Conservation (phyloP, 225 moss, liverwort and hornwort species). For the Bryoerythrophyllum caledonicum region DNA sequence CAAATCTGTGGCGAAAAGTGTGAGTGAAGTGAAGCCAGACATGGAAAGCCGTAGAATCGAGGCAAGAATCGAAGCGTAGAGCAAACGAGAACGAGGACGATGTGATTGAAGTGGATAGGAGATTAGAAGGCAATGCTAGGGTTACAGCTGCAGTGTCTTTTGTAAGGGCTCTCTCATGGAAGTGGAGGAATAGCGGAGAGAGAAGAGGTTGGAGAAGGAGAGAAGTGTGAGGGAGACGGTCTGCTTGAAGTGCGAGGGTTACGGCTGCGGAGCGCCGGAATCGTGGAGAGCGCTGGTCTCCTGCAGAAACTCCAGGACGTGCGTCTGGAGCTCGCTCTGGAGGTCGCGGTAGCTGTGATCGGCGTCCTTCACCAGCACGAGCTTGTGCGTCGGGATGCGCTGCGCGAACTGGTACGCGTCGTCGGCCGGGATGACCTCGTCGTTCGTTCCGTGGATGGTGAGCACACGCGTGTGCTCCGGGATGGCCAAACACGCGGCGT, state of each 20-base stretch:
- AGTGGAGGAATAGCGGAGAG: no score
- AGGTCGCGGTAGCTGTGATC: slow-evolving; percentile 38
- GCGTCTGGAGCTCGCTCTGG: slow-evolving; percentile 40
- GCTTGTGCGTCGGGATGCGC: slow-evolving; percentile 54
- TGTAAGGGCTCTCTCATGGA: no score
- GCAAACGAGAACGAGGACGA: not conserved
- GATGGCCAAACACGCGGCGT: slow-evolving; percentile 62
- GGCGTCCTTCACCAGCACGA: slow-evolving; percentile 53
- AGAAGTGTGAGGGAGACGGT: not conserved
- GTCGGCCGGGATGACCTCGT: slow-evolving; percentile 56
- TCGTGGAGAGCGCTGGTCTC: slow-evolving; percentile 49
- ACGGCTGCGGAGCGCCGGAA: slow-evolving; percentile 24
- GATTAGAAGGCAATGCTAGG: not conserved
- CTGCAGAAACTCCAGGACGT: slow-evolving; percentile 50
- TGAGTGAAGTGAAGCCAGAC: no score
- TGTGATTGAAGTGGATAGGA: not conserved
- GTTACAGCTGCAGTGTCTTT: no score
- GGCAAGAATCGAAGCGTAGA: not conserved
- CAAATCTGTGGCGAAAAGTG: no score
- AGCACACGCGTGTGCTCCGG: slow-evolving; percentile 67
- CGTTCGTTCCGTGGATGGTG: slow-evolving; percentile 51
- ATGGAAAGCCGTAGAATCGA: no score
- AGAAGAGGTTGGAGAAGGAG: not conserved
- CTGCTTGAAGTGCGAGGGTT: not conserved
- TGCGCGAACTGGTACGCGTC: slow-evolving; percentile 67